phyloP scores from a whole-genome alignment of 805 yeast genomes.

The Barnettozyma salicaria region DNA sequence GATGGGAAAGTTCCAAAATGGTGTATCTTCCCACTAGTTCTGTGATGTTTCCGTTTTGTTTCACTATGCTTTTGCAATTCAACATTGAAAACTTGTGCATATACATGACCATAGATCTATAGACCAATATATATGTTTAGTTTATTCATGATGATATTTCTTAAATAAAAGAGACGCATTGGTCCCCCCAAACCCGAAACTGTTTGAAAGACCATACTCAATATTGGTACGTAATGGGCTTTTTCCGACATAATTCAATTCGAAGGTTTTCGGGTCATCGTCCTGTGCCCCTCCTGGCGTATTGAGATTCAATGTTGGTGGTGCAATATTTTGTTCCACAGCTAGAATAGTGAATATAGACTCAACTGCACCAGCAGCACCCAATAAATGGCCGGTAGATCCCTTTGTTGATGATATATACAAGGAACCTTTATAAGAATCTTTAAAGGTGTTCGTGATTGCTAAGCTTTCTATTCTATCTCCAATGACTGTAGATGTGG shows the following conservation, averaged over 20 bases:
- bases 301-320: conserved; percentile 76
- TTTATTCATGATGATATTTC: conserved; percentile 19
- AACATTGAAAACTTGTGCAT: no score
- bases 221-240: conserved; percentile 37
- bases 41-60: conserved; percentile 23
- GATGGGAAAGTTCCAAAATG: conserved; percentile 25
- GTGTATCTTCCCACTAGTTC: conserved; percentile 35
- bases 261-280: conserved; percentile 32
- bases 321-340: conserved; percentile 48
- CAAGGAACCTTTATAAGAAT: conserved; percentile 28
- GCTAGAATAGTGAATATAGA: conserved; percentile 74
- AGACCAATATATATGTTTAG: no score
- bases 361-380: conserved; percentile 96
- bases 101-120: no score
- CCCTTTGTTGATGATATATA: conserved; percentile 83
- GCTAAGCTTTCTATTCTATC: conserved; percentile 85
- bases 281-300: conserved; percentile 44
- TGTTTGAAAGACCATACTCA: conserved; percentile 68
- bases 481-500: conserved; percentile 87
- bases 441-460: conserved; percentile 46
- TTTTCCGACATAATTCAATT: conserved; percentile 52
- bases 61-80: no score
- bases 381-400: conserved; percentile 87
- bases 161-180: conserved; percentile 68
- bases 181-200: conserved; percentile 98